Conservation (phyloP, 2,329 filamentous ascomycete genomes). For the Sporothrix protearum region DNA sequence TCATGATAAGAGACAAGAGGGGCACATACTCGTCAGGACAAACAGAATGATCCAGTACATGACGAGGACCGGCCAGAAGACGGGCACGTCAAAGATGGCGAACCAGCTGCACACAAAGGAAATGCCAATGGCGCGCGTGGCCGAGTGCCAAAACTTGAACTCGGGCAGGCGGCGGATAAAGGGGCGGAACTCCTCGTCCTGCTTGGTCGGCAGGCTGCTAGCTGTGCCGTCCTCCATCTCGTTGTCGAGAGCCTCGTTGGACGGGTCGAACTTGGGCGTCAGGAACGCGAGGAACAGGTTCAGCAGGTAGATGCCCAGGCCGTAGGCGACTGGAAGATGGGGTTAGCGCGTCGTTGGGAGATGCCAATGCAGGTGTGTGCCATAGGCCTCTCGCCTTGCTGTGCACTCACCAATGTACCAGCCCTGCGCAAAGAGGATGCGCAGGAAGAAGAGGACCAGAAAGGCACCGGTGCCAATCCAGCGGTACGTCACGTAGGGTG, state of each 20-base stretch:
- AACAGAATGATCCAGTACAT: slow-evolving; percentile 99
- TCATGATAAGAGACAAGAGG: too few relatives aligned
- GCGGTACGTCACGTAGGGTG: slow-evolving; percentile 82
- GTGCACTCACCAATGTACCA: slow-evolving; percentile 88
- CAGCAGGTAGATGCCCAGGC: slow-evolving; percentile 95
- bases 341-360: background rate
- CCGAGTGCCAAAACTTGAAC: slow-evolving; percentile 99
- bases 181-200: slow-evolving; percentile 95
- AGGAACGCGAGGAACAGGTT: slow-evolving; percentile 99
- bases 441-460: slow-evolving; percentile 77
- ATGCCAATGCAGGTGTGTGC: background rate
- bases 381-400: background rate
- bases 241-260: slow-evolving; percentile 83
- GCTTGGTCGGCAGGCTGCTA: slow-evolving; percentile 82
- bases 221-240: slow-evolving; percentile 91
- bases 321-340: slow-evolving; percentile 75
- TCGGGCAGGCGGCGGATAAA: slow-evolving; percentile 95
- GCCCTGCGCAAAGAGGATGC: slow-evolving; percentile 88
- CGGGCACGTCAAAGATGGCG: slow-evolving; percentile 89
- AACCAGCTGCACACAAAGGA: slow-evolving; percentile 90
- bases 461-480: slow-evolving; percentile 79
- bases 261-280: slow-evolving; percentile 97
- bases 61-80: slow-evolving; percentile 98
- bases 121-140: slow-evolving; percentile 80
- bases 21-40: slow-evolving; percentile 78